These are phyloP conservation scores for Waltiozyma sp. DNA, from an alignment of 1,139 yeast genomes.

Conservation along the genomic window DNA sequence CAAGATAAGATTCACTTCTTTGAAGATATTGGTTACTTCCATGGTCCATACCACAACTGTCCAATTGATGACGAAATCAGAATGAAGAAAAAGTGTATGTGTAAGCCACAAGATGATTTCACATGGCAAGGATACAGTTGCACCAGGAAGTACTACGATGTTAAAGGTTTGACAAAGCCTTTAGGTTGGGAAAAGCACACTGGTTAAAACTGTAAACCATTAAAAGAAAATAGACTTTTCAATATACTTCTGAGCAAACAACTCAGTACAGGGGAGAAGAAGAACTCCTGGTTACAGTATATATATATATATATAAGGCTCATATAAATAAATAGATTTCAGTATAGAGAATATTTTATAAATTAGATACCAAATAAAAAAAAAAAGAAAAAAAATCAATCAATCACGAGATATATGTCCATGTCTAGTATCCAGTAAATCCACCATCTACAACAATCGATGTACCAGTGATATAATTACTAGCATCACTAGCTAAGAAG, in stretches of 20 bases:
- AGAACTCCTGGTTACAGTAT: no score
- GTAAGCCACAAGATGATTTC: conserved; percentile 60
- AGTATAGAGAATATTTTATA: no score
- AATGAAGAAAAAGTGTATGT: conserved; percentile 47
- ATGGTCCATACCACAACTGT: conserved; percentile 74
- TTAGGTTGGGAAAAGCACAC: conserved; percentile 63
- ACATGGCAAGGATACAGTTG: conserved; percentile 86
- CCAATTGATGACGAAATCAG: conserved; percentile 56
- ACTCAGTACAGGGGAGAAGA: no score
- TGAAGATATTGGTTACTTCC: conserved; percentile 75
- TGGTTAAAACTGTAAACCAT: conserved; percentile 5
- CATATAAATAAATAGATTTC: no score
- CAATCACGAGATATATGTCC: background rate
- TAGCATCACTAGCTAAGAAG: conserved; percentile 38
- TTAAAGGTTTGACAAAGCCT: conserved; percentile 55
- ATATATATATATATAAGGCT: no score
- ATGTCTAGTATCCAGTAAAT: conserved; percentile 29
- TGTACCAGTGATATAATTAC: conserved; percentile 43
- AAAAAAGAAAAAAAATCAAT: no score
- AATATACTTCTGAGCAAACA: no score
- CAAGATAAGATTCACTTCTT: conserved; percentile 64
- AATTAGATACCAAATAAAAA: no score
- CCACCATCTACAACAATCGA: conserved; percentile 50
- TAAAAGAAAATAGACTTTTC: no score
- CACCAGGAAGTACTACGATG: conserved; percentile 58